Evolutionary conservation across 768 basidiomycete genomes (phyloP), one percentile per base, ranked within the genome.

Genomic region (Auricularia heimuer): DNA sequence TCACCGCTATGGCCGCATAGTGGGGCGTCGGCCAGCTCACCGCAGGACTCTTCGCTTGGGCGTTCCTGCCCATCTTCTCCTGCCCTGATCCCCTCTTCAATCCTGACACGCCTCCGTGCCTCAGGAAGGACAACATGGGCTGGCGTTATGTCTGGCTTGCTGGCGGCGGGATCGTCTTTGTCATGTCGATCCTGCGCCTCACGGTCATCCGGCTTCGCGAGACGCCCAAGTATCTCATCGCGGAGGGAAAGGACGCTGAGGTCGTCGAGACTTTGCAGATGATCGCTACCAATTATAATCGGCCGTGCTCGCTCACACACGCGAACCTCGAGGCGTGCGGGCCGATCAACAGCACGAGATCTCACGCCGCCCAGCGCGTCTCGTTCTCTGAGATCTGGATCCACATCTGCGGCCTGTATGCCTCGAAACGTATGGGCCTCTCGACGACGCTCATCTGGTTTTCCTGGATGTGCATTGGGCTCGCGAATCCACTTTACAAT

Each of bases 151-250:
- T 79, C 24, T 72, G 81, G 77, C 83, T 56, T 35, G n/a, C 58
- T 66, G 82, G 81, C 35, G 81, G 82, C 16, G 72, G 71, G 24
- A 66, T 85, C 62, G 85, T 83, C 0, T 74, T 85, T 37, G 7
- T 82, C 56, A 78, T 83, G 72, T 86, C 84, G 73, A 70, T 83
- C 65, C 67, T 78, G 63, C 84, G 85, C 35, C 85, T 80, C 73
- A 71, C 83, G 63, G 73, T 86, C 33, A 85, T 87, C 67, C 80
- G 79, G 66, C 75, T 87, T 63, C 81, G 84, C 69, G 86, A 86
- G 69, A 83, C 83, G 0, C 81, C 85, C 8, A 87, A 87, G 68
- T 87, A 81, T 72, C 78, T 86, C 24, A 74, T 85, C 29, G 79
- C 78, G 3, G 80, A 82, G 69, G 83, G 84, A 33, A 79, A 80